Conservation (phyloP, 306 rosid genomes). For the Rubus parviflorus region DNA sequence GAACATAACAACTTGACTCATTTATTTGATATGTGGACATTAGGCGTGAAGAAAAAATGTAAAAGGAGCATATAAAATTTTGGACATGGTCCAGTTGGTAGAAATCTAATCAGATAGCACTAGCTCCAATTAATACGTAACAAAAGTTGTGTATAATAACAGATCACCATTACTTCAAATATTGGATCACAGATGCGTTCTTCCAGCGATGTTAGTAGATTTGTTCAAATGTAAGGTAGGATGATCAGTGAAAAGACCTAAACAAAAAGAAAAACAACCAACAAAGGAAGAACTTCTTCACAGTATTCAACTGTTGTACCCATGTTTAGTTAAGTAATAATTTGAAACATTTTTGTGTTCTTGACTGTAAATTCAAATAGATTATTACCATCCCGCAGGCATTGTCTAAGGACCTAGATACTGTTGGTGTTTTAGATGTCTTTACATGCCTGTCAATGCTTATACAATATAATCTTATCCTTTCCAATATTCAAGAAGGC, state of each 20-base stretch:
- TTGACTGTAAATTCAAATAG: neutral
- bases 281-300: neutral
- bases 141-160: neutral
- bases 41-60: neutral
- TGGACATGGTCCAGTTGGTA: neutral
- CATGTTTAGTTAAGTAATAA: neutral
- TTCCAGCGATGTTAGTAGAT: neutral
- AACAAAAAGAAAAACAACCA: neutral
- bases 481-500: constrained; percentile 28
- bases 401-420: constrained; percentile 19
- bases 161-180: neutral
- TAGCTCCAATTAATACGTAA: neutral
- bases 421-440: constrained; percentile 17
- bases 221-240: neutral
- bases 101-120: neutral
- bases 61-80: neutral
- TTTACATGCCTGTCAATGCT: constrained; percentile 20
- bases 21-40: neutral
- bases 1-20: neutral
- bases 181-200: neutral
- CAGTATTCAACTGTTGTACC: neutral
- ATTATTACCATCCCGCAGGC: constrained; percentile 10
- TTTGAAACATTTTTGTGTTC: neutral
- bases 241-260: neutral
- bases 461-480: constrained; percentile 20